Conservation (phyloP, 768 basidiomycete species). For the Porphyrellus cyaneotinctus region DNA sequence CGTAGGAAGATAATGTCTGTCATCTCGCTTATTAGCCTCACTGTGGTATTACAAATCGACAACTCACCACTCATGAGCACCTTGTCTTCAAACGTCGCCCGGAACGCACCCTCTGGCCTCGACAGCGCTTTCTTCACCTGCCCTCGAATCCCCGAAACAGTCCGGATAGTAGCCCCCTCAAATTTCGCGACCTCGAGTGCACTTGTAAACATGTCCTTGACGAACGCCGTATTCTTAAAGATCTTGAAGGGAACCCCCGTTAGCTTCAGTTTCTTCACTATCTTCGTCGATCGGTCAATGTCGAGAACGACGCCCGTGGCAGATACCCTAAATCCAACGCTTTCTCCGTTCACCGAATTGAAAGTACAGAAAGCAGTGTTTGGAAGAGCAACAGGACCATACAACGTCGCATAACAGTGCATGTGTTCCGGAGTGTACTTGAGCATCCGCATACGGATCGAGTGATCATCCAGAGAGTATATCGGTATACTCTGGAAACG, state of each 20-base stretch:
- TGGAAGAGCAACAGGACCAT: conserved; percentile 85
- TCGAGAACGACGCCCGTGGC: conserved; percentile 95
- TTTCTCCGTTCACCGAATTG: conserved; percentile 69
- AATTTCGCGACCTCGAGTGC: conserved; percentile 97
- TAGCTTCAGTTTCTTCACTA: conserved; percentile 97
- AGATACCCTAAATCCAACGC: conserved; percentile 78
- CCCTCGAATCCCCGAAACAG: conserved; percentile 93
- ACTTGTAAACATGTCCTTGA: conserved; percentile 95
- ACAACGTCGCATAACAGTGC: conserved; percentile 99
- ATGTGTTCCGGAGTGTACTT: conserved; percentile 99
- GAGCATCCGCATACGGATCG: conserved; percentile 97
- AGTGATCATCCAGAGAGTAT: conserved; percentile 96
- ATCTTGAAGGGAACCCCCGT: conserved; percentile 96
- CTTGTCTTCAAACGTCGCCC: conserved; percentile 98
- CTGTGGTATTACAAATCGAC: too few species aligned
- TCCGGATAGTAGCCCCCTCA: conserved; percentile 94
- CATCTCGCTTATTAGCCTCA: background rate
- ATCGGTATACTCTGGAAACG: conserved; percentile 94
- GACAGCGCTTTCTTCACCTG: conserved; percentile 94
- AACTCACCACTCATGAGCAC: conserved; percentile 87
- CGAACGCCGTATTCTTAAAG: conserved; percentile 98
- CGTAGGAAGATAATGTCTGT: conserved; percentile 91
- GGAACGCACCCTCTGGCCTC: conserved; percentile 94
- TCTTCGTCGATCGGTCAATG: conserved; percentile 86
- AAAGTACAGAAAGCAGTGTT: conserved; percentile 98